Conservation (phyloP, 345 rosid species). For the Gynandropsis gynandra region DNA sequence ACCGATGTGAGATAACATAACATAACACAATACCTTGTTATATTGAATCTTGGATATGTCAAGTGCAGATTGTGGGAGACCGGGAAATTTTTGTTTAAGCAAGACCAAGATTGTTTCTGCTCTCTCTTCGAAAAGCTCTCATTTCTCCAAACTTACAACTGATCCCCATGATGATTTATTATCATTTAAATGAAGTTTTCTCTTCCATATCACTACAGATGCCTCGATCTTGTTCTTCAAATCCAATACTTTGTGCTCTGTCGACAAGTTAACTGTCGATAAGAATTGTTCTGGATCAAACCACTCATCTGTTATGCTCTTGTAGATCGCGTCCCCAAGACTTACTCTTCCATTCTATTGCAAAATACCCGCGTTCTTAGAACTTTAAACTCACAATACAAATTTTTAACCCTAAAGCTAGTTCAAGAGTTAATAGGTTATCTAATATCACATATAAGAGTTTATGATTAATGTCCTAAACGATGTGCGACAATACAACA, state of each 20-base stretch:
- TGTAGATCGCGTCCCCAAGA: conserved; percentile 82
- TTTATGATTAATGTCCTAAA: no score
- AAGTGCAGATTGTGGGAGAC: conserved; percentile 77
- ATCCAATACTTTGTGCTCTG: conserved; percentile 79
- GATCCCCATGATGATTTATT: conserved; percentile 86
- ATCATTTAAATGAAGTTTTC: conserved; percentile 77
- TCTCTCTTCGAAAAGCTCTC: conserved; percentile 91
- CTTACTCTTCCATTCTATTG: conserved; percentile 97
- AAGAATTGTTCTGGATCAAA: conserved; percentile 81
- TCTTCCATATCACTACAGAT: conserved; percentile 81
- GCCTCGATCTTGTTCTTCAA: conserved; percentile 90
- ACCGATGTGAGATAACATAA: no score
- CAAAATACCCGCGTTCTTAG: no score
- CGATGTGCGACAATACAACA: no score
- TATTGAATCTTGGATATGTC: conserved; percentile 87
- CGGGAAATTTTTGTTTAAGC: conserved; percentile 81
- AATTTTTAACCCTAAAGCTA: background rate
- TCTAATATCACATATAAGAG: no score
- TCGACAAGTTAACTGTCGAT: conserved; percentile 61
- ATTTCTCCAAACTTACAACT: conserved; percentile 83
- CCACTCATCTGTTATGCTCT: conserved; percentile 73
- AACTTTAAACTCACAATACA: background rate
- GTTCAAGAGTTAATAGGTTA: no score
- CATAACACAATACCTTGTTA: conserved; percentile 74
- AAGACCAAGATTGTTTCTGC: conserved; percentile 73